phyloP scores from a whole-genome alignment of 2,329 filamentous ascomycete species.

The Penicillium sp. region DNA sequence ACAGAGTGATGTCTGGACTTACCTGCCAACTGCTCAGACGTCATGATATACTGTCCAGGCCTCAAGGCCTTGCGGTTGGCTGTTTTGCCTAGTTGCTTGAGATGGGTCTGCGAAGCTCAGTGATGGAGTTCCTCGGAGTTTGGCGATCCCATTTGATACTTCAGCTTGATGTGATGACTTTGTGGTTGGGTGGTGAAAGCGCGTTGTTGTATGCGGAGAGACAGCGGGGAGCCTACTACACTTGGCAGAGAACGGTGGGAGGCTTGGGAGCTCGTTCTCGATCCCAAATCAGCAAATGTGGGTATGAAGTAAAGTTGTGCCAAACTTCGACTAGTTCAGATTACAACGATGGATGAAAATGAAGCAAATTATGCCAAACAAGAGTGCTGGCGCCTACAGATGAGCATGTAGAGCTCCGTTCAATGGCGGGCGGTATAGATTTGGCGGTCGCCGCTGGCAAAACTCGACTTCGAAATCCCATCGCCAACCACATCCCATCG shows the following conservation, averaged over 20 bases:
- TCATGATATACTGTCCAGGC: slow-evolving; percentile 28
- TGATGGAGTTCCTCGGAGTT: background rate
- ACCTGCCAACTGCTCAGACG: slow-evolving; percentile 37
- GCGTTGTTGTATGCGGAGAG: slow-evolving; percentile 18
- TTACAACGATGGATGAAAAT: no score
- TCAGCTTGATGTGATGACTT: background rate
- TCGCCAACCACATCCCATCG: slow-evolving; percentile 26
- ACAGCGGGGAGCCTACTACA: slow-evolving; percentile 31
- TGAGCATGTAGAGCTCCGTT: slow-evolving; percentile 6
- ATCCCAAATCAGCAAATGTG: no score
- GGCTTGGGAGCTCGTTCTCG: slow-evolving; percentile 11
- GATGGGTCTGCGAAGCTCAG: background rate
- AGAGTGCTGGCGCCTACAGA: background rate
- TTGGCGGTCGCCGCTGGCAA: slow-evolving; percentile 32
- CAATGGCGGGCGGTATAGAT: slow-evolving; percentile 6
- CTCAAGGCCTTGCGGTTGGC: background rate
- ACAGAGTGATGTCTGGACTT: slow-evolving; percentile 14
- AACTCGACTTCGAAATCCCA: slow-evolving; percentile 31
- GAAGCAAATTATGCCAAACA: background rate
- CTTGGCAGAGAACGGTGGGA: slow-evolving; percentile 25
- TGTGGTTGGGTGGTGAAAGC: slow-evolving; percentile 13
- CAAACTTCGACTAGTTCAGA: background rate
- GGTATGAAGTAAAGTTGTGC: background rate
- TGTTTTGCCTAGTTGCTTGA: background rate
- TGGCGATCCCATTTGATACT: slow-evolving; percentile 3